Evolutionary conservation across 106 monocot genomes (phyloP).

Genomic region (Posidonia australis): DNA sequence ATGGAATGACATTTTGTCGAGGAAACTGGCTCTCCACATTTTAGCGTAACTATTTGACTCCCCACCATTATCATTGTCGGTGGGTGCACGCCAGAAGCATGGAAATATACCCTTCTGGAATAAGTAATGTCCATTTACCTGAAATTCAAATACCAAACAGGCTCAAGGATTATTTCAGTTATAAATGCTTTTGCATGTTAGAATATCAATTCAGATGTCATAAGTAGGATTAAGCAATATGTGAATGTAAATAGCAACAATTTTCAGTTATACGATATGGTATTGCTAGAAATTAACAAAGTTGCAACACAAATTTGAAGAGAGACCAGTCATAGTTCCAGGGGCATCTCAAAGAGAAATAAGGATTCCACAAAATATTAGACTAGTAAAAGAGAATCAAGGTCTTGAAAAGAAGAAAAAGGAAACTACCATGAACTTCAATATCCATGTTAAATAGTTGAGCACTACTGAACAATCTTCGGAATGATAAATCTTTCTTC

Average conservation of each 20-base stretch:
- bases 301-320: neutral
- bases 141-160: slow-evolving; percentile 2
- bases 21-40: slow-evolving; percentile 45
- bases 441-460: neutral
- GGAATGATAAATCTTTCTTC: no score
- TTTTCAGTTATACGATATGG: no score
- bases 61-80: slow-evolving; percentile 95
- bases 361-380: no score
- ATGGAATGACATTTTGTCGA: slow-evolving; percentile 45
- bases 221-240: no score
- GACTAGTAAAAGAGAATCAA: neutral
- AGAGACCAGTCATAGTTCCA: neutral
- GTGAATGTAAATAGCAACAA: no score
- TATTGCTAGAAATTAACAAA: neutral
- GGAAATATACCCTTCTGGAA: slow-evolving; percentile 50
- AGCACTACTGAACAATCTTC: no score
- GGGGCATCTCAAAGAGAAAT: no score
- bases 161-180: no score
- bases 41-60: slow-evolving; percentile 40
- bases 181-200: neutral
- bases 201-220: no score
- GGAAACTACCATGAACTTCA: neutral
- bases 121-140: slow-evolving; percentile 48
- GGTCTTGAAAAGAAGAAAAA: neutral
- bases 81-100: slow-evolving; percentile 89